These are phyloP conservation scores for Blastobotrys chiropterorum DNA, from an alignment of 805 yeast genomes.

Conservation along the genomic window DNA sequence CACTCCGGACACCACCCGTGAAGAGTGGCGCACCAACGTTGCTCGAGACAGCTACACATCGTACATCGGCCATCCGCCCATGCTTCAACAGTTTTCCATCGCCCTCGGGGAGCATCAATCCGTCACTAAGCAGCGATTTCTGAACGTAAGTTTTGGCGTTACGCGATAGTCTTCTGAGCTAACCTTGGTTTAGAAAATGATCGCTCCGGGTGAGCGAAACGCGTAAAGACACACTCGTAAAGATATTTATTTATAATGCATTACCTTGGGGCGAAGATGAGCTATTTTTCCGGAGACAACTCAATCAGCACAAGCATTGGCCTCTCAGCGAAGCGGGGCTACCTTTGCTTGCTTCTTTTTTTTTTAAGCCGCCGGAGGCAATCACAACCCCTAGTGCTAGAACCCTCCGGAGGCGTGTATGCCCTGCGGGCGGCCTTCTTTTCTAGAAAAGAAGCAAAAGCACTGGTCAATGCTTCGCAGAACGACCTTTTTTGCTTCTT, in stretches of 20 bases:
- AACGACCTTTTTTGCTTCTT: too few species aligned
- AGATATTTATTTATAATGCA: too few species aligned
- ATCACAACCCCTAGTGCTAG: too few species aligned
- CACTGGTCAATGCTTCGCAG: too few species aligned
- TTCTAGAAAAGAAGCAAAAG: too few species aligned
- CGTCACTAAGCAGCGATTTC: constrained; percentile 19
- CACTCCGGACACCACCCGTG: constrained; percentile 58
- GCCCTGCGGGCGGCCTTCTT: too few species aligned
- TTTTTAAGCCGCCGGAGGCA: background rate
- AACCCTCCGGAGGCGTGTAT: too few species aligned
- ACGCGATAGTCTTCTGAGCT: too few species aligned
- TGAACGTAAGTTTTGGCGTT: constrained; percentile 30
- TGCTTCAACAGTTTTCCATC: constrained; percentile 49
- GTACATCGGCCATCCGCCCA: constrained; percentile 51
- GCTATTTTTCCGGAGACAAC: background rate
- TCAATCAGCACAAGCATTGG: background rate
- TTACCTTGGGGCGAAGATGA: background rate
- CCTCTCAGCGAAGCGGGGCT: background rate
- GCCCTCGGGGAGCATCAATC: constrained; percentile 42
- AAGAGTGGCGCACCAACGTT: constrained; percentile 64
- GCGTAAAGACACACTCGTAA: too few species aligned
- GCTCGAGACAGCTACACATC: constrained; percentile 62
- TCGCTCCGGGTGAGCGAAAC: constrained; percentile 26
- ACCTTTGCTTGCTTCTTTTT: background rate
- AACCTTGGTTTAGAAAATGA: constrained; percentile 25